Conservation (phyloP, 768 basidiomycete genomes). For the Tylopilus rubrobrunneus region DNA sequence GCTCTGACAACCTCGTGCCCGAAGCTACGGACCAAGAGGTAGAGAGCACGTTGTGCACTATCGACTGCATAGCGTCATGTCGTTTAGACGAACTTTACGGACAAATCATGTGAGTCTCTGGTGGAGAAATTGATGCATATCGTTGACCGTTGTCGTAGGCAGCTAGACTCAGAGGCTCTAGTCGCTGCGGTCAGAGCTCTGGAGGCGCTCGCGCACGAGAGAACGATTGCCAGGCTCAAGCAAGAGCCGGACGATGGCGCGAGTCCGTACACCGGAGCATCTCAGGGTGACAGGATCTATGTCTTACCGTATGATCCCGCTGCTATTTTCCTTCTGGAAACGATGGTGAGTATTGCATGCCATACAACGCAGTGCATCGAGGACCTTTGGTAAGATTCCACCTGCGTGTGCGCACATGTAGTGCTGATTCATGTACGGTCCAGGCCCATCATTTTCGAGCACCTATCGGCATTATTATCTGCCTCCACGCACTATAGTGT, state of each 20-base stretch:
- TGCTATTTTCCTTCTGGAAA: constrained; percentile 90
- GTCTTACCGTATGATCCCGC: constrained; percentile 91
- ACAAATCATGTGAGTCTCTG: constrained; percentile 75
- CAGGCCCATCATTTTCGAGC: constrained; percentile 95
- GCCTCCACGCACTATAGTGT: constrained; percentile 80
- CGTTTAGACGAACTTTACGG: constrained; percentile 91
- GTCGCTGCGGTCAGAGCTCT: constrained; percentile 82
- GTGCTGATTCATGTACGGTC: background rate
- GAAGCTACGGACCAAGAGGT: constrained; percentile 90
- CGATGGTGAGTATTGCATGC: constrained; percentile 85
- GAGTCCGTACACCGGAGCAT: constrained; percentile 30
- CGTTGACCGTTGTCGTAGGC: constrained; percentile 42
- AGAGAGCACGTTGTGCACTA: constrained; percentile 90
- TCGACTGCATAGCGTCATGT: constrained; percentile 94
- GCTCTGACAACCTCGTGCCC: constrained; percentile 70
- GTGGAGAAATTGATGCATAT: background rate
- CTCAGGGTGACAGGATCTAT: constrained; percentile 41
- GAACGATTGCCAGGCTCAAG: constrained; percentile 76
- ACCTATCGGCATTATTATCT: constrained; percentile 76
- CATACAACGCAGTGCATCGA: constrained; percentile 75
- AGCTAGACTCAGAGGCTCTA: constrained; percentile 74
- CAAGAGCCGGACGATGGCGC: constrained; percentile 61
- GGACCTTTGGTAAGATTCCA: constrained; percentile 73
- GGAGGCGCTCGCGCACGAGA: constrained; percentile 84
- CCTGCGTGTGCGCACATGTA: background rate